Base-by-base conservation (phyloP, 768 basidiomycete genomes). In the Chlorophyllum brunneum region DNA sequence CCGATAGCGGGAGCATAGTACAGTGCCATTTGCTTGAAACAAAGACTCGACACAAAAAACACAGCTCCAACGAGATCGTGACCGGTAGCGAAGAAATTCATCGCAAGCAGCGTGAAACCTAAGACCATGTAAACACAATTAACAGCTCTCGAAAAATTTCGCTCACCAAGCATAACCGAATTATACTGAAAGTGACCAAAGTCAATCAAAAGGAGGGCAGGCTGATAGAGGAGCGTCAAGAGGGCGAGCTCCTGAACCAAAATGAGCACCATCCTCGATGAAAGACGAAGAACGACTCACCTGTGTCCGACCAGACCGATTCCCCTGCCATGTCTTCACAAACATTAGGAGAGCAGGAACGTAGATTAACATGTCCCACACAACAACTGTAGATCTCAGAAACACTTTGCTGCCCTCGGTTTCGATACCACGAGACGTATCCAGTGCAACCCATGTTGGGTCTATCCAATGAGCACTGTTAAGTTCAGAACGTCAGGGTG, bases 101-200 rank as follows among this genome's bases (percentile, higher is more conserved):
- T 65, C 0, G 90, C 73, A 22, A 86, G 69, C 23, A 92, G 62
- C 0, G 86, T 82, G 27, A 92, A 72, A 2, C 89, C 87, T 89
- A 51, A n/a, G 26, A 33, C 7, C 22, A 16, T 33, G 26, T 56
- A 27, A 47, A 59, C 38, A 20, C 20, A 31, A 37, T 4, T 26
- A 49, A 8, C 33, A 34, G 2, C 26, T 9, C 13, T 10, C 9
- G 8, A 8, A 23, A 18, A 54, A 47, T 0, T 63, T 18, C 57
- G 70, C 71, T 59, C 61, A 81, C 88, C 95, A 42, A 98, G 83
- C 90, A 95, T 94, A 57, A 95, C 81, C 2, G 88, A 88, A 63
- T 97, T 98, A 65, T 93, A 97, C 68, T 98, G 94, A 61, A 95
- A 95, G 64, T 98, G 94, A 0, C 95, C 93, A 63, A 86, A 88